Conservation (phyloP, 169 alveolate genomes). For the Plasmodium malariae region DNA sequence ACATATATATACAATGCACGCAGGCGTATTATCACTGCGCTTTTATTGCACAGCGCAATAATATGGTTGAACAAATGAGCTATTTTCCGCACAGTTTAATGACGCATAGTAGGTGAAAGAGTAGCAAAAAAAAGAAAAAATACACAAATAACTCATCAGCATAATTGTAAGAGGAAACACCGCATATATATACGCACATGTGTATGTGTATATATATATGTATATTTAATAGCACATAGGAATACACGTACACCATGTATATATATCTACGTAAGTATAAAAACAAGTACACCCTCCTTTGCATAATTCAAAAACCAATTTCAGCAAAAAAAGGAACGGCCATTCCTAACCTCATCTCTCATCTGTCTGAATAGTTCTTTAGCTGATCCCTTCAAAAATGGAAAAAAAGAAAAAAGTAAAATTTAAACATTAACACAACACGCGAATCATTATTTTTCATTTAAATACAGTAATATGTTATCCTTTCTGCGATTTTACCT, state of each 20-base stretch:
- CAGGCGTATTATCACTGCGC: too few relatives aligned
- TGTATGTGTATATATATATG: not conserved
- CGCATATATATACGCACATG: not conserved
- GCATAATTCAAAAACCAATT: not conserved
- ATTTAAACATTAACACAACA: too few relatives aligned
- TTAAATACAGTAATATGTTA: not conserved
- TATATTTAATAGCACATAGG: not conserved
- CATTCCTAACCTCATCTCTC: constrained; percentile 38
- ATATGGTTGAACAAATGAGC: too few relatives aligned
- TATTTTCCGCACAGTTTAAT: not conserved
- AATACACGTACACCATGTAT: not conserved
- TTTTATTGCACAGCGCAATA: too few relatives aligned
- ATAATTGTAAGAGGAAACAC: too few relatives aligned
- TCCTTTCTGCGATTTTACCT: not conserved
- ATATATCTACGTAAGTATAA: not conserved
- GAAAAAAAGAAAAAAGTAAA: constrained; percentile 17
- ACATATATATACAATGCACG: not conserved
- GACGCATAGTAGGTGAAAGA: too few relatives aligned
- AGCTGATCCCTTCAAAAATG: constrained; percentile 64
- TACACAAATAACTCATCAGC: too few relatives aligned
- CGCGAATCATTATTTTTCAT: not conserved
- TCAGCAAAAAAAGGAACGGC: not conserved
- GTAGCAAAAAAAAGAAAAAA: not conserved
- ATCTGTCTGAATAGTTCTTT: constrained; percentile 56
- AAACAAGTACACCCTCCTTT: not conserved